Percentiles rank a stretch among this genome's conserved stretches.
These are phyloP conservation scores for Rutstroemia sp. DNA, from an alignment of 2,329 filamentous ascomycete species.

Conservation along the genomic window DNA sequence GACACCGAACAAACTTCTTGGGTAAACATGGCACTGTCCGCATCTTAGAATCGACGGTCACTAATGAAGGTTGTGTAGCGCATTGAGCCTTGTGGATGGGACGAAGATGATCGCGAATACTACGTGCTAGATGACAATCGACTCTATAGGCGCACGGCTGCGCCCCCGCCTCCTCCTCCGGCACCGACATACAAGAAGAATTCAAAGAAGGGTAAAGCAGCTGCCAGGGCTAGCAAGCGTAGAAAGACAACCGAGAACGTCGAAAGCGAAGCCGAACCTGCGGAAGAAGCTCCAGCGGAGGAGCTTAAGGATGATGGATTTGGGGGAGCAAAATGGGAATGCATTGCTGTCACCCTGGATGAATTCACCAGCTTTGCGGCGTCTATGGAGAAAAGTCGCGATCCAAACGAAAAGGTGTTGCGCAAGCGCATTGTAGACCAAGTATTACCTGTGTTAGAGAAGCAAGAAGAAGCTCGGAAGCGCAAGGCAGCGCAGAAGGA, in stretches of 20 bases:
- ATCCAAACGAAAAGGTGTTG: constrained; percentile 78
- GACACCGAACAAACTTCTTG: constrained; percentile 76
- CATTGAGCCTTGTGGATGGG: constrained; percentile 83
- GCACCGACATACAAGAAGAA: constrained; percentile 56
- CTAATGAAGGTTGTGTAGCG: constrained; percentile 38
- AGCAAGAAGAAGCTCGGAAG: constrained; percentile 68
- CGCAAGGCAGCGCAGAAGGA: constrained; percentile 60
- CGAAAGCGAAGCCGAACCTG: constrained; percentile 33
- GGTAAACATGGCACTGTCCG: constrained; percentile 42
- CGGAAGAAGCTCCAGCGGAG: constrained; percentile 33
- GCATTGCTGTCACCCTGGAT: constrained; percentile 70
- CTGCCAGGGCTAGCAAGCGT: constrained; percentile 63
- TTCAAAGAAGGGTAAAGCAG: constrained; percentile 56
- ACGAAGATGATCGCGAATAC: constrained; percentile 77
- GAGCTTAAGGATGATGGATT: constrained; percentile 54
- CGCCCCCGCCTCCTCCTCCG: constrained; percentile 50
- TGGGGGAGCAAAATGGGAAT: constrained; percentile 82
- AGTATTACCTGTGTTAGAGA: constrained; percentile 77
- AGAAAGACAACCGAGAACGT: constrained; percentile 47
- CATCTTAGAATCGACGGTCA: not conserved
- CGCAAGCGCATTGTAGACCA: constrained; percentile 66
- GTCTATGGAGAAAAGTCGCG: constrained; percentile 65
- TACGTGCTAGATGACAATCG: constrained; percentile 91
- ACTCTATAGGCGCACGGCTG: constrained; percentile 80
- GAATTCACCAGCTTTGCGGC: constrained; percentile 69